Evolutionary conservation across 2,329 filamentous ascomycete genomes (phyloP).

Genomic region (Fusarium sp.): DNA sequence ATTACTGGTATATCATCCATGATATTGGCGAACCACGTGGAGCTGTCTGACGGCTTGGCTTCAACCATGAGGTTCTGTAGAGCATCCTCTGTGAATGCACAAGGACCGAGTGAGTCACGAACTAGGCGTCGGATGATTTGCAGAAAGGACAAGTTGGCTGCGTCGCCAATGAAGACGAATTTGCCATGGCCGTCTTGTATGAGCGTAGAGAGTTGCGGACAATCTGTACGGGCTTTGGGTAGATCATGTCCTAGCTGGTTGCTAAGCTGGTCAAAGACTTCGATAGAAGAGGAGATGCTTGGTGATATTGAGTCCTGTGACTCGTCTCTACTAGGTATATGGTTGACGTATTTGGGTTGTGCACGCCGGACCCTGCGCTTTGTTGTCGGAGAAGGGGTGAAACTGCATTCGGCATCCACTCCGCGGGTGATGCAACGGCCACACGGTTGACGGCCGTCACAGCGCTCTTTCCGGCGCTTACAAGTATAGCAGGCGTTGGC

Average conservation of each 20-base stretch:
- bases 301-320: background rate
- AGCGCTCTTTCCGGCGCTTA: background rate
- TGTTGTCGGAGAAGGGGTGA: background rate
- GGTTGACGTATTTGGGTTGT: background rate
- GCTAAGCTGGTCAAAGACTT: background rate
- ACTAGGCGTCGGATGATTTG: background rate
- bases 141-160: background rate
- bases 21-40: background rate
- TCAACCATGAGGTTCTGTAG: background rate
- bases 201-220: background rate
- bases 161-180: background rate
- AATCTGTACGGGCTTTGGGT: no score
- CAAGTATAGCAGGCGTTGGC: background rate
- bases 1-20: background rate
- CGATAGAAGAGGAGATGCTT: background rate
- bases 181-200: background rate
- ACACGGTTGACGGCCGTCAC: background rate
- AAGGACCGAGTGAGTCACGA: background rate
- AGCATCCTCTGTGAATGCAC: background rate
- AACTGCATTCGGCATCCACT: background rate
- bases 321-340: accelerated
- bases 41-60: background rate
- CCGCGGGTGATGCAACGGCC: background rate
- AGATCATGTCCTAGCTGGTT: no score
- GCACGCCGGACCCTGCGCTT: background rate